Evolutionary conservation across 2,329 filamentous ascomycete species (phyloP), one percentile per base, ranked within the genome.

Genomic region (Cladosporium sp.): DNA sequence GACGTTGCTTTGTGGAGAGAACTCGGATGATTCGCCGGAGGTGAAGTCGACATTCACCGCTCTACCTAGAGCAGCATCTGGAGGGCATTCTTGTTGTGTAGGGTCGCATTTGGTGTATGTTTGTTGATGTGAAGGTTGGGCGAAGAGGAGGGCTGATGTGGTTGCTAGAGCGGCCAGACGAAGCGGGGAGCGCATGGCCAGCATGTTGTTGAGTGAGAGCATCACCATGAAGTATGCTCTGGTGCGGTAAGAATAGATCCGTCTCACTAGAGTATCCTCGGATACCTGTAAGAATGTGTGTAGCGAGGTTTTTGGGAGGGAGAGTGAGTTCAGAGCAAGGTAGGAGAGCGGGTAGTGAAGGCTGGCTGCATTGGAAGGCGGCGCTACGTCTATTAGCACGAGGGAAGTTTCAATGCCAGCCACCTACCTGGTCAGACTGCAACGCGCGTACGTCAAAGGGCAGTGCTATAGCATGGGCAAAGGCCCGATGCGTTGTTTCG

Each of bases 1-100:
- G 3, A 88, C 83, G 15, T 75, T 77, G 47, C 87, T 85, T 55
- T 81, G 78, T 4, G 84, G 69, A 2, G 79, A 82, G 69, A 96
- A 97, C 39, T 87, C 86, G 68, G 87, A 83, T 42, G 93, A 91
- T 25, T 75, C 69, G 54, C 88, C 88, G 57, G 85, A 74, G 29
- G 81, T 85, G 70, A 97, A 95, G 72, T 96, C 88, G 69, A 93
- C 84, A 55, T 81, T 78, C 60, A 91, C 84, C n/a, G 86, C 79
- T 74, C 82, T 87, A 51, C 88, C 90, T 3, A 97, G 79, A 0
- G 90, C 92, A 7, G 87, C 82, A 65, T 96, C 76, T 46, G 87
- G 67, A 5, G 86, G 80, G 62, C 92, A 97, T 54, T 65, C 63
- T 72, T 73, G 75, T 61, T 56, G 62, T 49, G 75, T 72, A 13